Base-by-base conservation (phyloP, 2,329 filamentous ascomycete genomes). In the Uncinocarpus reesii region DNA sequence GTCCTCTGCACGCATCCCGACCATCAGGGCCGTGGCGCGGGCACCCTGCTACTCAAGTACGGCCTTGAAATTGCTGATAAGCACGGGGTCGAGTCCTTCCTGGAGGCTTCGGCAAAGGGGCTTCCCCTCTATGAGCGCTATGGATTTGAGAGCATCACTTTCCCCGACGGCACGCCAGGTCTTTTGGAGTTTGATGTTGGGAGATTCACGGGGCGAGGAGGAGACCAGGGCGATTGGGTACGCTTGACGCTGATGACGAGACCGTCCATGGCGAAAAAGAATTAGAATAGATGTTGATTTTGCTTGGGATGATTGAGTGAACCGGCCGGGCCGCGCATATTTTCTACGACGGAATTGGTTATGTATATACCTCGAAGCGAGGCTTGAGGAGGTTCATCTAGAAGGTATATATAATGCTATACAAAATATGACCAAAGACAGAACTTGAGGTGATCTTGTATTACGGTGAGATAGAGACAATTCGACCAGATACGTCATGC, bases 1-100 rank as follows among this genome's bases (percentile, higher is more conserved):
- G 24, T 59, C 1, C 58, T 71, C 4, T 57, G 59, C 7, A 67
- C 66, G 7, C 57, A 65, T 15, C 60, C 58, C 0, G 52, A 54
- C 7, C 58, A 57, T 48, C 56, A 62, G 29, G 53, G 62, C 3
- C 51, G 52, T 15, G 61, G 62, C 7, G 53, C 62, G n/a, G 62
- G 60, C 7, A 57, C 55, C 1, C 49, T 56, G 15, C 48, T 64
- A 10, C 45, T 64, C 11, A 49, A 55, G 45, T 53, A 55, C 32
- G 60, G 62, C 1, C 50, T 58, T 24, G 51, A 55, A 7, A 31
- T 58, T n/a, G 60, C 55, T 10, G 48, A 55, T 15, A 45, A 52
- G 8, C 46, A 56, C 23, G 57, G 55, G 2, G n/a, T 62, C 21
- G 57, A 55, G 7, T 43, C 57, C 1, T 58, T 57, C 43, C 53